These are phyloP conservation scores for Pugionium cornutum DNA, from an alignment of 345 rosid genomes.

Conservation along the genomic window DNA sequence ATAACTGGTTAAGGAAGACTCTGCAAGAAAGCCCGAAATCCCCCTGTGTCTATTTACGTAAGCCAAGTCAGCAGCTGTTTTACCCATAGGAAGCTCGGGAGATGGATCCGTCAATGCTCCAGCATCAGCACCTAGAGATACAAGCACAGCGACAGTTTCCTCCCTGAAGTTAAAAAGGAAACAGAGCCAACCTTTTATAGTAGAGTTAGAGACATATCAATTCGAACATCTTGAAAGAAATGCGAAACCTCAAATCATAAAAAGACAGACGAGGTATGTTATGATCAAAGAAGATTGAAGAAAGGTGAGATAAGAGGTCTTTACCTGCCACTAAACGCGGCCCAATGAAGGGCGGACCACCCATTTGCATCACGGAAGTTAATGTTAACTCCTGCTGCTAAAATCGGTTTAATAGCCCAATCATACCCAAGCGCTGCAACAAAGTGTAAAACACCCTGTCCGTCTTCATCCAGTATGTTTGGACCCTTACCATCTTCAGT, in stretches of 20 bases:
- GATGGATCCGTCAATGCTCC: slow-evolving; percentile 78
- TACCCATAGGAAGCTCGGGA: slow-evolving; percentile 74
- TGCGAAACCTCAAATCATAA: slow-evolving; percentile 5
- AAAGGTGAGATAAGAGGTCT: slow-evolving; percentile 36
- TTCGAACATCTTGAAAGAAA: slow-evolving; percentile 10
- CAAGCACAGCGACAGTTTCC: slow-evolving; percentile 75
- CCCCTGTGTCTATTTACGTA: slow-evolving; percentile 87
- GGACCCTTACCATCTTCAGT: slow-evolving; percentile 81
- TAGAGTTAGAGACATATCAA: slow-evolving; percentile 2
- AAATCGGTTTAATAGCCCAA: slow-evolving; percentile 76
- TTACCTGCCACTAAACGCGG: slow-evolving; percentile 89
- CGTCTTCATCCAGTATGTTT: slow-evolving; percentile 59
- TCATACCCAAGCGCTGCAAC: slow-evolving; percentile 85
- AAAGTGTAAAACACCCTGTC: slow-evolving; percentile 84
- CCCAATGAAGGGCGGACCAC: slow-evolving; percentile 99
- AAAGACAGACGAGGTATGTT: background rate
- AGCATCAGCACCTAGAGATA: slow-evolving; percentile 71
- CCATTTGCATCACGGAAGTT: slow-evolving; percentile 91
- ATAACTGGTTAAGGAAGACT: slow-evolving; percentile 73
- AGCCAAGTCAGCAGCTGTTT: slow-evolving; percentile 91
- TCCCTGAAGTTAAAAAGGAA: slow-evolving; percentile 56
- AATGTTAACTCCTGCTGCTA: slow-evolving; percentile 73
- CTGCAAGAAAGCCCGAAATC: slow-evolving; percentile 90
- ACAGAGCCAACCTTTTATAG: background rate
- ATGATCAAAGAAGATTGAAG: background rate